Base-by-base conservation (phyloP, 352 stramenopile species). In the Phytophthora megakarya region DNA sequence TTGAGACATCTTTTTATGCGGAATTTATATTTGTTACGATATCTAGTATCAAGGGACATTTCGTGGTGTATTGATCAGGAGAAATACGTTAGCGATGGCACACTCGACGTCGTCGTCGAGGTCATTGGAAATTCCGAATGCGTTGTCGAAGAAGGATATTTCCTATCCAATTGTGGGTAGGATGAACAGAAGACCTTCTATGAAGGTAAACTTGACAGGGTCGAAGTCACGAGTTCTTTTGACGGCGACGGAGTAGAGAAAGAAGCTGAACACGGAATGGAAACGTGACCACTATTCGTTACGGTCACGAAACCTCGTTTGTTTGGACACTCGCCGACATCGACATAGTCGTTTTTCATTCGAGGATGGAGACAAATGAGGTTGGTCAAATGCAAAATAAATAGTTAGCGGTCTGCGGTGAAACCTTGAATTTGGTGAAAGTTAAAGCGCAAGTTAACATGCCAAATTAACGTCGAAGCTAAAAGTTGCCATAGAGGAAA, bases 401-500 rank as follows among this genome's bases (percentile, higher is more conserved):
- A 33, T 23, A 72, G 39, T 9, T 64, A 74, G 48, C 70, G 66
- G 22, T 76, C 75, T 8, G 78, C 73, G n/a, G 55, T 67, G 16
- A 70, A 84, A 32, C 78, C 78, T 35, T n/a, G n/a, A n/a, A n/a
- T n/a, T n/a, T n/a, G n/a, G n/a, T n/a, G n/a, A n/a, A n/a, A n/a
- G n/a, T n/a, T n/a, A n/a, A n/a, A n/a, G n/a, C n/a, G n/a, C n/a
- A n/a, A n/a, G n/a, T n/a, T n/a, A n/a, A n/a, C n/a, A n/a, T n/a
- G n/a, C n/a, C n/a, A n/a, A n/a, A n/a, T n/a, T n/a, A n/a, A n/a
- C n/a, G n/a, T n/a, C n/a, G n/a, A n/a, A n/a, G n/a, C n/a, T n/a
- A n/a, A n/a, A n/a, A n/a, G n/a, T n/a, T n/a, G n/a, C n/a, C n/a
- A n/a, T n/a, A n/a, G n/a, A n/a, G n/a, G n/a, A n/a, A n/a, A n/a